Evolutionary conservation across 2,329 filamentous ascomycete species (phyloP).

Genomic region (Leptographium radiaticola): DNA sequence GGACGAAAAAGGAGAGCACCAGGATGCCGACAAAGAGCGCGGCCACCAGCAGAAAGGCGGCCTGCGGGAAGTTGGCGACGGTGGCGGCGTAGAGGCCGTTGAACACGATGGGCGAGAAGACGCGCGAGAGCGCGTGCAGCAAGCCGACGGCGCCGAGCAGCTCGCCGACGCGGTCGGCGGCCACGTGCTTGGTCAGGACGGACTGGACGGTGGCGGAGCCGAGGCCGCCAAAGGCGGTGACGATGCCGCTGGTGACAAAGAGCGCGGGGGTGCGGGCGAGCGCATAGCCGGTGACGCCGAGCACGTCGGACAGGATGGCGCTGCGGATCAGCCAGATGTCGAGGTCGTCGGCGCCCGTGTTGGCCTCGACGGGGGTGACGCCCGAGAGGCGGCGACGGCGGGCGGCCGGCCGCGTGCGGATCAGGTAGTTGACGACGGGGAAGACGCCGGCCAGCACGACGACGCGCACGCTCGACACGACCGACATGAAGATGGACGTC

Average conservation of each 20-base stretch:
- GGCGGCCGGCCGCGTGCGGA: slow-evolving; percentile 44
- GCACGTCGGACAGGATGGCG: slow-evolving; percentile 61
- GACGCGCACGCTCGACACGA: slow-evolving; percentile 67
- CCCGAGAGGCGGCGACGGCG: slow-evolving; percentile 26
- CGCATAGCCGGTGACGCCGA: slow-evolving; percentile 66
- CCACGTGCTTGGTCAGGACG: slow-evolving; percentile 81
- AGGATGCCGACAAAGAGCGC: slow-evolving; percentile 54
- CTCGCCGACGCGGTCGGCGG: slow-evolving; percentile 67
- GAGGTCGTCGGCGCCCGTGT: slow-evolving; percentile 59
- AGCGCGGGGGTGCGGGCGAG: slow-evolving; percentile 45
- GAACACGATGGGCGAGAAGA: slow-evolving; percentile 70
- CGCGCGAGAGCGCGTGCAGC: slow-evolving; percentile 67
- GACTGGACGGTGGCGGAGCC: slow-evolving; percentile 76
- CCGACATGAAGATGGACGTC: slow-evolving; percentile 66
- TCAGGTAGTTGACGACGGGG: slow-evolving; percentile 62
- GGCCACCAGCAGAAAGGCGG: slow-evolving; percentile 67
- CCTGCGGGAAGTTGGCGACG: slow-evolving; percentile 63
- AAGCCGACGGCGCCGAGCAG: slow-evolving; percentile 81
- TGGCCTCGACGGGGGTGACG: slow-evolving; percentile 29
- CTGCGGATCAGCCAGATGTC: slow-evolving; percentile 67
- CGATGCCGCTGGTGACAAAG: slow-evolving; percentile 59
- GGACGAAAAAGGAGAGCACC: slow-evolving; percentile 55
- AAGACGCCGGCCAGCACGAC: slow-evolving; percentile 61
- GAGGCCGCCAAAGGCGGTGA: slow-evolving; percentile 70
- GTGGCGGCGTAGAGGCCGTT: slow-evolving; percentile 78